phyloP scores from a whole-genome alignment of 1,139 yeast species.

The Saccharomyces hybrid region DNA sequence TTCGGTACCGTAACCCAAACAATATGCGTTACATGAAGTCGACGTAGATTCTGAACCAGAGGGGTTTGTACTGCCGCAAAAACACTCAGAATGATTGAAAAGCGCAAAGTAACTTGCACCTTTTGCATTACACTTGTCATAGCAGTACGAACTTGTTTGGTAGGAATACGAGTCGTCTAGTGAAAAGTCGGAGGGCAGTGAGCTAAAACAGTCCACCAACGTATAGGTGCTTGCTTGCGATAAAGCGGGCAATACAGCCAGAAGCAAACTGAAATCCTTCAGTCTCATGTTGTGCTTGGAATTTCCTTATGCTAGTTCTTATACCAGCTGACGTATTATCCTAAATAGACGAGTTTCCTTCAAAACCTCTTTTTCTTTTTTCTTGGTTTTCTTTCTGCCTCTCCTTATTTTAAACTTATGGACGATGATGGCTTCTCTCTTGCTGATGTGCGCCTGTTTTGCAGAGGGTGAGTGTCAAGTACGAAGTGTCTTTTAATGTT shows the following conservation, averaged over 20 bases:
- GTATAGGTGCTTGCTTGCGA: constrained; percentile 10
- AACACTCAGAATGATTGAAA: constrained; percentile 43
- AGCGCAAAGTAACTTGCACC: constrained; percentile 46
- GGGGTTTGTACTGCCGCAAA: constrained; percentile 46
- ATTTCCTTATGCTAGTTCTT: background rate
- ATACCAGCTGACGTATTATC: background rate
- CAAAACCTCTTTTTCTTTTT: background rate
- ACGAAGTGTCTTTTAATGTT: background rate
- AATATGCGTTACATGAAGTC: constrained; percentile 26
- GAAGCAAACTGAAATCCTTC: background rate
- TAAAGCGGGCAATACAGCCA: constrained; percentile 1
- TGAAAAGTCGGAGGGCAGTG: constrained; percentile 34
- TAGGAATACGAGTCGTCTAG: constrained; percentile 35
- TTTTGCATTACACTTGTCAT: constrained; percentile 34
- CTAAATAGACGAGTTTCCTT: background rate
- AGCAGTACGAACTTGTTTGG: constrained; percentile 44
- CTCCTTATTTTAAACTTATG: background rate
- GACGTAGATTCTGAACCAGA: constrained; percentile 22
- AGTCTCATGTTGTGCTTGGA: background rate
- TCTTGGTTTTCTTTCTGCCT: background rate
- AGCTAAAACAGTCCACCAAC: constrained; percentile 30
- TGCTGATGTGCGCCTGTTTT: background rate
- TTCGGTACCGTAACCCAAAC: constrained; percentile 34
- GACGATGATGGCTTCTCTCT: background rate
- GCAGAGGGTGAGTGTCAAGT: background rate